These are phyloP conservation scores for Leucosporidium yakuticum DNA, from an alignment of 768 basidiomycete species.

Conservation along the genomic window DNA sequence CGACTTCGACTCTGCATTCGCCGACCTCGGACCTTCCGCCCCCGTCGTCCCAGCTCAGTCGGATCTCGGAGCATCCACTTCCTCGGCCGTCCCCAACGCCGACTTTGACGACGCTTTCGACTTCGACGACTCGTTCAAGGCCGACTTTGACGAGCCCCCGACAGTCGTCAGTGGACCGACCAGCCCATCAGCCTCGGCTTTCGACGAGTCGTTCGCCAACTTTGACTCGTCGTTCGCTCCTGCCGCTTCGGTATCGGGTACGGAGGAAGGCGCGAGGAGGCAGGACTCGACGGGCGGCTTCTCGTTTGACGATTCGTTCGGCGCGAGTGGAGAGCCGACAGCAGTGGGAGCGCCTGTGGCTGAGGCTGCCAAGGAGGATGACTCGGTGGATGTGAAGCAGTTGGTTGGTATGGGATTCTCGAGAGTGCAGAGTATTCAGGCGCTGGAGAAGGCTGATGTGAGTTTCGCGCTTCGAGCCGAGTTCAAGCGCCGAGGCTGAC, in stretches of 20 bases:
- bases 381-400: conserved; percentile 69
- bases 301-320: conserved; percentile 48
- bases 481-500: too few species aligned
- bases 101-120: conserved; percentile 33
- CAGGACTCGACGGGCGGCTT: conserved; percentile 24
- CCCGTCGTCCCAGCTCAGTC: conserved; percentile 7
- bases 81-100: conserved; percentile 39
- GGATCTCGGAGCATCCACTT: conserved; percentile 13
- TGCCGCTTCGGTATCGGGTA: background rate
- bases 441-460: conserved; percentile 71
- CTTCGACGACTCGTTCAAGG: conserved; percentile 1
- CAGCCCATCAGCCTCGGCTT: conserved; percentile 20
- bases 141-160: background rate
- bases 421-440: conserved; percentile 69
- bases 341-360: conserved; percentile 46
- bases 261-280: background rate
- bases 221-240: conserved; percentile 17
- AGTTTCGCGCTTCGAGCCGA: background rate
- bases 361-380: conserved; percentile 56
- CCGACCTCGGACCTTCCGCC: conserved; percentile 32
- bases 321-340: conserved; percentile 45
- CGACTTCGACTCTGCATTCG: conserved; percentile 39
- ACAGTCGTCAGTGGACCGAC: too few species aligned
- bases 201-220: conserved; percentile 44
- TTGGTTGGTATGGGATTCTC: conserved; percentile 87